Base-by-base conservation (phyloP, 345 rosid genomes). In the Salix caprea region DNA sequence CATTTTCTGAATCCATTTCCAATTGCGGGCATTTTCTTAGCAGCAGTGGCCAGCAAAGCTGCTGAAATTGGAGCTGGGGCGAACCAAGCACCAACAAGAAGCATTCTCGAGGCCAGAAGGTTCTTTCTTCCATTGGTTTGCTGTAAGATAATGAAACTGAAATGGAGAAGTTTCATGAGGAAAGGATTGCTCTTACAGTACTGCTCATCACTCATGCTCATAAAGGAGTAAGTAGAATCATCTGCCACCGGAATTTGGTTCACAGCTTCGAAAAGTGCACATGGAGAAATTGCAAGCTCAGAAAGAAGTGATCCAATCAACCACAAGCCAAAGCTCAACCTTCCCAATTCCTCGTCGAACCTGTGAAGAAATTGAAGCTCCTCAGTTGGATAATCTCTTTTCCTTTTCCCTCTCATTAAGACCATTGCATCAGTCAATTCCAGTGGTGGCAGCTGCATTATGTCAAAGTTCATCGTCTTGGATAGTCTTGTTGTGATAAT, bases 61-160 rank as follows among this genome's bases (percentile, higher is more conserved):
- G 81, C 90, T 0, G 94, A 75, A 61, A 92, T 82, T 1, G 97
- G 88, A 16, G 90, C 89, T 0, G 97, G 93, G 76, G 94, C 99
- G 80, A 95, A 88, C 97, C 97, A 95, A 81, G 92, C 92, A 54
- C 96, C 97, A 7, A 88, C 97, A 4, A 91, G 89, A 66, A 92
- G 89, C 96, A 92, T 95, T 87, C 87, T 86, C 28, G 84, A 80
- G 52, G 99, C 88, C 32, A 93, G 84, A 72, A 83, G 83, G 81
- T 88, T 90, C 84, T 87, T 86, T 77, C 87, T 87, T 64, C 88
- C 92, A 26, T 85, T 89, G 48, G 76, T 84, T 84, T 91, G 92
- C 69, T 90, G 91, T 75, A 95, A 77, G n/a, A 95, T 69, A 32
- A 85, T 84, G 34, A 86, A 82, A 84, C 95, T 73, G 62, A 91